A percentile compares a stretch with the other conserved stretches of the same genome.
These are phyloP conservation scores for Phallus indusiatus DNA, from an alignment of 768 basidiomycete species.

Conservation along the genomic window DNA sequence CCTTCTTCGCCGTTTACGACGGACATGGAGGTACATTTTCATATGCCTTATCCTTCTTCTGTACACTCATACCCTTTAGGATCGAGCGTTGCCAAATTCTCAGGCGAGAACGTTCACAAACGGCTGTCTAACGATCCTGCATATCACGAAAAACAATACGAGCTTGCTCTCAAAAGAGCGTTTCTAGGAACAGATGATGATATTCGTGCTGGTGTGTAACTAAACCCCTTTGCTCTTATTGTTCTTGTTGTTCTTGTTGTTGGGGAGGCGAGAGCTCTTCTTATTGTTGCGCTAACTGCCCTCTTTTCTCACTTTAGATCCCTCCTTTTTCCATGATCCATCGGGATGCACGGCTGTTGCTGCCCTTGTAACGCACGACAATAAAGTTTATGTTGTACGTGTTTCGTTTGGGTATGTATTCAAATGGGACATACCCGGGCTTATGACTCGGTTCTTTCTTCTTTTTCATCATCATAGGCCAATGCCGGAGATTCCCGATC, in stretches of 20 bases:
- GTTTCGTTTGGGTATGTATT: background rate
- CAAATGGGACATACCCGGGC: background rate
- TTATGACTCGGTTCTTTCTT: background rate
- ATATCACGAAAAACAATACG: constrained; percentile 63
- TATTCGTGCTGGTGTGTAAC: constrained; percentile 62
- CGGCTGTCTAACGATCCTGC: constrained; percentile 63
- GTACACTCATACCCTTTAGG: constrained; percentile 35
- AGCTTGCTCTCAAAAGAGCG: constrained; percentile 71
- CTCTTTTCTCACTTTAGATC: constrained; percentile 50
- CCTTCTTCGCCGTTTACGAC: constrained; percentile 96
- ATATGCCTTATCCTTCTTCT: constrained; percentile 5
- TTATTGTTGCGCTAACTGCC: constrained; percentile 8
- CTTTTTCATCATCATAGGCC: constrained; percentile 45
- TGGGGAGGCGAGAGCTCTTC: no score
- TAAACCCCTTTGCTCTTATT: background rate
- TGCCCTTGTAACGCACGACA: constrained; percentile 69
- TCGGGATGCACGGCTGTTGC: constrained; percentile 96
- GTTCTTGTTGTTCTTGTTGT: no score
- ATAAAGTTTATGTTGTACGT: constrained; percentile 72
- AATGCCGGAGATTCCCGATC: constrained; percentile 96
- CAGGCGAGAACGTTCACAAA: constrained; percentile 76
- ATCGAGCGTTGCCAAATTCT: constrained; percentile 74
- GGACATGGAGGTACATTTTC: constrained; percentile 81
- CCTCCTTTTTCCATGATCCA: constrained; percentile 79
- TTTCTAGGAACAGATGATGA: constrained; percentile 96